Percentiles rank a stretch among this genome's conserved stretches.
Conservation (phyloP, 163 green algal species). For the Chlamydomonas reinhardtii region DNA sequence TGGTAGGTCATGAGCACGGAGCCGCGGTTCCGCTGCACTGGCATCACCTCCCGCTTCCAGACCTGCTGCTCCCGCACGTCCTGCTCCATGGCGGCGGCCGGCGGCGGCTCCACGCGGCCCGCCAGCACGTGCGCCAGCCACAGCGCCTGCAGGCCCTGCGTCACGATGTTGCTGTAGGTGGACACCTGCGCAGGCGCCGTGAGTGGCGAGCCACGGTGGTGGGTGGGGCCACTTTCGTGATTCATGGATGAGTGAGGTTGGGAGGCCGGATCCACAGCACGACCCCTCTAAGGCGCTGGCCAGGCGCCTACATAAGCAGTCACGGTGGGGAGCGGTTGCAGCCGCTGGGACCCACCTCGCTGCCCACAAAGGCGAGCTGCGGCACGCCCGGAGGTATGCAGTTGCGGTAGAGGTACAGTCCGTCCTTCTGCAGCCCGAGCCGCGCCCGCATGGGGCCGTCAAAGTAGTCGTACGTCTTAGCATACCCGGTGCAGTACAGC, state of each 20-base stretch:
- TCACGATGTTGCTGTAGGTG: conserved; percentile 51
- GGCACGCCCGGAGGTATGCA: conserved; percentile 34
- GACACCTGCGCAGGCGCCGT: not conserved
- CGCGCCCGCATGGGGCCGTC: not conserved
- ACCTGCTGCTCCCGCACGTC: conserved; percentile 10
- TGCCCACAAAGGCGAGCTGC: conserved; percentile 52
- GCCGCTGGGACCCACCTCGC: conserved; percentile 4
- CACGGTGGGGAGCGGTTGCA: too few species aligned
- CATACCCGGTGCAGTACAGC: conserved; percentile 49
- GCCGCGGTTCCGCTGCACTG: conserved; percentile 17
- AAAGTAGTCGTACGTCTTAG: conserved; percentile 37
- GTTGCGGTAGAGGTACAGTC: conserved; percentile 61
- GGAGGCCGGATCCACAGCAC: too few species aligned
- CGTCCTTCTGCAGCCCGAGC: conserved; percentile 59
- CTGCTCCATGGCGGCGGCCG: not conserved
- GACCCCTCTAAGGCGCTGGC: too few species aligned
- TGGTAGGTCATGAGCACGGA: conserved; percentile 44
- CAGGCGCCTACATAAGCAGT: too few species aligned
- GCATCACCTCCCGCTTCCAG: conserved; percentile 47
- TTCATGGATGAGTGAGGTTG: too few species aligned
- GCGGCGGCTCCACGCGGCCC: not conserved
- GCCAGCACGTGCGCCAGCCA: conserved; percentile 2
- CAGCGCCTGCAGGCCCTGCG: conserved; percentile 16
- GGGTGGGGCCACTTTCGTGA: too few species aligned
- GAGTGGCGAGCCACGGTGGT: too few species aligned